Evolutionary conservation across 73 alveolate species (phyloP).

Genomic region (Paramecium pentaurelia): DNA sequence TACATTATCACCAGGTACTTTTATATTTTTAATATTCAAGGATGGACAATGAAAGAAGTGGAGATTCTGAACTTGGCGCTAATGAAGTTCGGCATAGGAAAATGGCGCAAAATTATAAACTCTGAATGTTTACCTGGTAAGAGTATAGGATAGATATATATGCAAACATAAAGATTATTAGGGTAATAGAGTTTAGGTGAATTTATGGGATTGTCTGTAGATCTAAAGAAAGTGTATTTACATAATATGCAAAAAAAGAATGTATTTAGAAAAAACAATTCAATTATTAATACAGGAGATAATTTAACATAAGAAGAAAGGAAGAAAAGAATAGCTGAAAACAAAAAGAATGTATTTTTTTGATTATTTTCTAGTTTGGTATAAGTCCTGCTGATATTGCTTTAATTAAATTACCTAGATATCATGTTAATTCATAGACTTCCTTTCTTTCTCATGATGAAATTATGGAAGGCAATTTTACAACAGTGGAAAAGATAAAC

Average conservation of each 20-base stretch:
- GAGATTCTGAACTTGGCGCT: conserved; percentile 74
- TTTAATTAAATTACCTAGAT: conserved; percentile 35
- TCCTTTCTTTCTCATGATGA: background rate
- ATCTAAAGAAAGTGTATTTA: conserved; percentile 58
- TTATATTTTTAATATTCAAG: background rate
- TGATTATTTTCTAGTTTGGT: background rate
- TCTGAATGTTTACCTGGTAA: conserved; percentile 77
- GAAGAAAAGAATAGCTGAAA: conserved; percentile 52
- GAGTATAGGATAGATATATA: conserved; percentile 70
- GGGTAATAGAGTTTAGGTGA: conserved; percentile 77
- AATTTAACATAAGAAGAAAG: conserved; percentile 65
- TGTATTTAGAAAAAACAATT: conserved; percentile 68
- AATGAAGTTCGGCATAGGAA: conserved; percentile 79
- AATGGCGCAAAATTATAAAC: conserved; percentile 72
- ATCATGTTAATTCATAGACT: background rate
- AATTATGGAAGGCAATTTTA: conserved; percentile 27
- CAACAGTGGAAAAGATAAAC: background rate
- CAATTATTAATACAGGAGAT: conserved; percentile 75
- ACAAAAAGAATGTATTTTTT: background rate
- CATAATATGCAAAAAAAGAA: conserved; percentile 65
- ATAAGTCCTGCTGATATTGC: background rate
- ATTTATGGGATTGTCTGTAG: conserved; percentile 73
- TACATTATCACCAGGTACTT: conserved; percentile 68
- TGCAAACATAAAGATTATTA: conserved; percentile 71
- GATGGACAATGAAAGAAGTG: conserved; percentile 76